phyloP scores from a whole-genome alignment of 2,329 filamentous ascomycete species.

The Alternaria sp. region DNA sequence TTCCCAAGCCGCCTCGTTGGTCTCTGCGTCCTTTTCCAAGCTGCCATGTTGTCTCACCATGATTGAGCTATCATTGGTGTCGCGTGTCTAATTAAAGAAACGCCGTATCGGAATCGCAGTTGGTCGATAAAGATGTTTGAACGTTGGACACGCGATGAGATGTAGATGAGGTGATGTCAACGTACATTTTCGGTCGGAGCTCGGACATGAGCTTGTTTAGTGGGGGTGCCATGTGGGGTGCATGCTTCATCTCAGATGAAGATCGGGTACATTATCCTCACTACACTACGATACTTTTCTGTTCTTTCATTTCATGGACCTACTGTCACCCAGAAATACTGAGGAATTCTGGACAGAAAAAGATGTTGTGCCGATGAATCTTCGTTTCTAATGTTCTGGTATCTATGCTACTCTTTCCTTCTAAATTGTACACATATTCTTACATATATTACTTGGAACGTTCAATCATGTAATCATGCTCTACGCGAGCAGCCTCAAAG shows the following conservation, averaged over 20 bases:
- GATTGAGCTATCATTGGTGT: background rate
- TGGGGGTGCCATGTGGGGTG: constrained; percentile 1
- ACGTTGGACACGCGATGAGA: background rate
- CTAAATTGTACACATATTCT: constrained; percentile 2
- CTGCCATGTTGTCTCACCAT: constrained; percentile 63
- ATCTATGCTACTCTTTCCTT: background rate
- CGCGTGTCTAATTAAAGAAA: background rate
- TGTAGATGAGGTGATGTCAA: constrained; percentile 3
- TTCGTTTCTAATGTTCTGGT: background rate
- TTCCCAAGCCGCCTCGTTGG: constrained; percentile 74
- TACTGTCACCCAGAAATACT: background rate
- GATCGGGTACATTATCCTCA: background rate
- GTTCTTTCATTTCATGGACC: background rate
- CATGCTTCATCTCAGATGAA: background rate
- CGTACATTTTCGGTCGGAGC: constrained; percentile 6
- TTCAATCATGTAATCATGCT: background rate
- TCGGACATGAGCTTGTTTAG: constrained; percentile 8
- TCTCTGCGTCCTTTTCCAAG: constrained; percentile 69
- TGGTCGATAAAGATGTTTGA: background rate
- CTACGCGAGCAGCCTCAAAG: background rate
- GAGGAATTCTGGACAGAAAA: background rate
- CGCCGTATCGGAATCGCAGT: background rate
- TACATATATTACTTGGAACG: constrained; percentile 1
- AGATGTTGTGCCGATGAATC: background rate
- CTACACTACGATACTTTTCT: background rate